These are phyloP conservation scores for Debaryomyces coudertii DNA, from an alignment of 1,139 yeast genomes.

Conservation along the genomic window DNA sequence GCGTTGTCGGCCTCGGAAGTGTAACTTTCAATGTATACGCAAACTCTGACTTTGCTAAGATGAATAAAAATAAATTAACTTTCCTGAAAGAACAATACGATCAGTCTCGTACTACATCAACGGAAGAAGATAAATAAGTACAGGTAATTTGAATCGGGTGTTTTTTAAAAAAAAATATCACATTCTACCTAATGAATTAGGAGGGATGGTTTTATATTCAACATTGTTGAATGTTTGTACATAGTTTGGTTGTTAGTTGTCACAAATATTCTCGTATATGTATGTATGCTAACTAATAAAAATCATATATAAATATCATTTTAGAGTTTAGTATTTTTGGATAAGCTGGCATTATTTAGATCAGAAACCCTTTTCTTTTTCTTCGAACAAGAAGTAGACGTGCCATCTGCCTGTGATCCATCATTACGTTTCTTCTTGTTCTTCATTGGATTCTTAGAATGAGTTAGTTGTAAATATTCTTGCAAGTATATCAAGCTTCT, in stretches of 20 bases:
- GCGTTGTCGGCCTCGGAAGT: constrained; percentile 56
- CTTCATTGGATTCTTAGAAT: constrained; percentile 47
- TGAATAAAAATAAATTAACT: constrained; percentile 46
- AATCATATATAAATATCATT: not conserved
- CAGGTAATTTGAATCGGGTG: not conserved
- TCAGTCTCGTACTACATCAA: constrained; percentile 23
- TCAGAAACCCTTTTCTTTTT: constrained; percentile 11
- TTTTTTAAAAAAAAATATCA: not conserved
- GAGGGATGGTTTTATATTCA: not conserved
- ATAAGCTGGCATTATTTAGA: not conserved
- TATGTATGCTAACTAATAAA: not conserved
- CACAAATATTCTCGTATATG: not conserved
- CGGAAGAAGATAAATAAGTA: constrained; percentile 10
- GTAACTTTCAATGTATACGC: constrained; percentile 63
- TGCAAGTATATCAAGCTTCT: constrained; percentile 37
- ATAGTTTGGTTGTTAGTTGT: constrained; percentile 6
- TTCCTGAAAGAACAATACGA: constrained; percentile 40
- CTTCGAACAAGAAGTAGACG: constrained; percentile 8
- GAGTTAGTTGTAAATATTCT: constrained; percentile 38
- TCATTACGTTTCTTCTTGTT: constrained; percentile 26
- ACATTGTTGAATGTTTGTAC: constrained; percentile 6
- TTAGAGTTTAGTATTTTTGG: constrained; percentile 1
- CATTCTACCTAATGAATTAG: not conserved
- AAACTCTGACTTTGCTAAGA: constrained; percentile 51
- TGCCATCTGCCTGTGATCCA: constrained; percentile 13